phyloP scores from a whole-genome alignment of 2,329 filamentous ascomycete species.

The Periconia sp. region DNA sequence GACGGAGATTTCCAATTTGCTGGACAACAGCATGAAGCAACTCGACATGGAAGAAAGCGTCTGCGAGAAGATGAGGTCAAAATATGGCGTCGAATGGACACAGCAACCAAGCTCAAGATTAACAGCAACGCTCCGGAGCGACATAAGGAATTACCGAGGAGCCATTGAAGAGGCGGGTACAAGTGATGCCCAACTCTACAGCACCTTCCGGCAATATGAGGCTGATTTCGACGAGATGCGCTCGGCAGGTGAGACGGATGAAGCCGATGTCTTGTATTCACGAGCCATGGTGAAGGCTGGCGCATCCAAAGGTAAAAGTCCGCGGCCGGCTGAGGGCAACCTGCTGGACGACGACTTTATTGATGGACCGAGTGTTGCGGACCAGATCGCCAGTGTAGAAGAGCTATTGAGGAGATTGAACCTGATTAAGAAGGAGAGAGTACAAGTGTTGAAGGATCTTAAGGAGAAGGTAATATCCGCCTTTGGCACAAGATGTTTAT shows the following conservation, averaged over 20 bases:
- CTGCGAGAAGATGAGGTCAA: slow-evolving; percentile 98
- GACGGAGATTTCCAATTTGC: slow-evolving; percentile 70
- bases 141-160: slow-evolving; percentile 85
- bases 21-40: slow-evolving; percentile 85
- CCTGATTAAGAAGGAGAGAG: slow-evolving; percentile 87
- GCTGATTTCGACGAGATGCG: slow-evolving; percentile 95
- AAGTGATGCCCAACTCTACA: slow-evolving; percentile 83
- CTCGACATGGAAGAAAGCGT: slow-evolving; percentile 97
- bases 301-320: slow-evolving; percentile 64
- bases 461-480: slow-evolving; percentile 82
- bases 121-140: slow-evolving; percentile 83
- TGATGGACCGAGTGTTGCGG: slow-evolving; percentile 76
- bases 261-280: slow-evolving; percentile 88
- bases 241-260: slow-evolving; percentile 81
- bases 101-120: slow-evolving; percentile 93
- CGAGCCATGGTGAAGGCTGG: slow-evolving; percentile 81
- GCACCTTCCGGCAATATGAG: slow-evolving; percentile 85
- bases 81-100: slow-evolving; percentile 95
- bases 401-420: slow-evolving; percentile 90
- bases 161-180: slow-evolving; percentile 87
- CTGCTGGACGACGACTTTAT: slow-evolving; percentile 94
- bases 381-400: slow-evolving; percentile 89
- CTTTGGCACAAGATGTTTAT: not conserved
- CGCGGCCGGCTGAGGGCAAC: slow-evolving; percentile 72
- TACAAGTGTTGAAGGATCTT: slow-evolving; percentile 91